phyloP scores from a whole-genome alignment of 306 rosid species.

The Castanospermum australe region DNA sequence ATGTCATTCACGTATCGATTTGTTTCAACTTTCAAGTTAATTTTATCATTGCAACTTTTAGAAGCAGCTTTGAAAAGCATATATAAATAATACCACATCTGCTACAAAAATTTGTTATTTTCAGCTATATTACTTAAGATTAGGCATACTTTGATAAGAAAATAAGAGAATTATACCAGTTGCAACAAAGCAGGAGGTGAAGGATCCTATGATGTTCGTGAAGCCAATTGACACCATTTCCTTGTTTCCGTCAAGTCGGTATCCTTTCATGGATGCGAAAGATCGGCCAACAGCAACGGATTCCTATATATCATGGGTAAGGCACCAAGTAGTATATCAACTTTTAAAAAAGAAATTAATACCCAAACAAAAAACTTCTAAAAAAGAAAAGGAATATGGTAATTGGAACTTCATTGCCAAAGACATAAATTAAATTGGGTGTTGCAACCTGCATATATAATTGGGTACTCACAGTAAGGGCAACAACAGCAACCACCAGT shows the following conservation, averaged over 20 bases:
- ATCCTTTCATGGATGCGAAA: conserved; percentile 75
- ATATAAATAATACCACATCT: background rate
- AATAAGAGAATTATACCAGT: conserved; percentile 52
- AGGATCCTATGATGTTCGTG: conserved; percentile 83
- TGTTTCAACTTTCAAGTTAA: too few species aligned
- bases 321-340: background rate
- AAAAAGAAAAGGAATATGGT: background rate
- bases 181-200: conserved; percentile 89
- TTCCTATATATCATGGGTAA: conserved; percentile 52
- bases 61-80: background rate
- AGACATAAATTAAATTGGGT: background rate
- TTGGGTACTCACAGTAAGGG: conserved; percentile 59
- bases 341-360: too few species aligned
- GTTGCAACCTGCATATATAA: background rate
- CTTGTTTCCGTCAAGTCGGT: conserved; percentile 80
- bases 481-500: conserved; percentile 65
- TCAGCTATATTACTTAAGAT: background rate
- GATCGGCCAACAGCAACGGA: conserved; percentile 90
- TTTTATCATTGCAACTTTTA: too few species aligned
- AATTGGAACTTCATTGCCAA: background rate
- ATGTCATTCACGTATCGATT: too few species aligned
- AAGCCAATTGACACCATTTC: conserved; percentile 82
- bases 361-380: too few species aligned
- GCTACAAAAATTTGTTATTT: background rate
- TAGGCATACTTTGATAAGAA: background rate